These are phyloP conservation scores for Phaseolus lunatus DNA, from an alignment of 306 rosid species.

Conservation along the genomic window DNA sequence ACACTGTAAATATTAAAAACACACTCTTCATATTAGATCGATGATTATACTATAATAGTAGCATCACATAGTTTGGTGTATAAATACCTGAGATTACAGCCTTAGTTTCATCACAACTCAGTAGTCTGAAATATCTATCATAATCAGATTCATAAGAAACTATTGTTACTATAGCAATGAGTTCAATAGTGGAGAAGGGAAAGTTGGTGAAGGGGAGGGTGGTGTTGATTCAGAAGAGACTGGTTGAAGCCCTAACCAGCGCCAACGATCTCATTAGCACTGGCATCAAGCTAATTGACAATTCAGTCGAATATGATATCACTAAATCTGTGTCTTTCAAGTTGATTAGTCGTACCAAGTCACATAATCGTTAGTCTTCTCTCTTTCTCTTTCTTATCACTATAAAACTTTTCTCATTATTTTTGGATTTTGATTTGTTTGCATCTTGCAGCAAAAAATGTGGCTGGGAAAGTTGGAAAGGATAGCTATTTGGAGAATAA, in stretches of 20 bases:
- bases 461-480: conserved; percentile 63
- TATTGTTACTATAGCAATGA: background rate
- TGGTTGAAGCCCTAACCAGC: background rate
- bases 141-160: background rate
- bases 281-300: background rate
- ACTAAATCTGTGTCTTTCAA: background rate
- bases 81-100: background rate
- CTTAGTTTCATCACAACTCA: background rate
- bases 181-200: background rate
- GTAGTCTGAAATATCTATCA: too few species aligned
- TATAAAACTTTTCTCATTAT: background rate
- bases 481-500: conserved; percentile 53
- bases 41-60: background rate
- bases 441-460: conserved; percentile 33
- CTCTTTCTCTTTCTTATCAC: too few species aligned
- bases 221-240: background rate
- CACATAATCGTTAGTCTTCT: too few species aligned
- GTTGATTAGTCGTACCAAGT: background rate
- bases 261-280: background rate
- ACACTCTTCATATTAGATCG: too few species aligned
- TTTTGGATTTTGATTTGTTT: background rate
- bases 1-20: too few species aligned
- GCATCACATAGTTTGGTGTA: background rate
- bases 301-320: background rate
- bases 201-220: background rate